Evolutionary conservation across 352 stramenopile species (phyloP).

Genomic region (Plasmopara viticola): DNA sequence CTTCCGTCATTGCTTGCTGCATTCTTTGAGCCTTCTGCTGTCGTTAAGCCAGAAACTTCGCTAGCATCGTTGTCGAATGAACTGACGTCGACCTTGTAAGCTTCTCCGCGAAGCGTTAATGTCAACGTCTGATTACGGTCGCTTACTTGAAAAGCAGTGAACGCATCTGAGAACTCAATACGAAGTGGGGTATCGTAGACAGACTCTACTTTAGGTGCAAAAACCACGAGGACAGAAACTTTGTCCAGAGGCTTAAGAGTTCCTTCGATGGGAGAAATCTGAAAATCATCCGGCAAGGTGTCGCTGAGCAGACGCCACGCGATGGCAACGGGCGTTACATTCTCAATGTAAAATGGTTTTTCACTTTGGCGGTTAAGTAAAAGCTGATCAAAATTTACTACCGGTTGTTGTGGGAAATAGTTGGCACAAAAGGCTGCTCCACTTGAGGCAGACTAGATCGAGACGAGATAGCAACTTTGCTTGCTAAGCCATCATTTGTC

Average conservation of each 20-base stretch:
- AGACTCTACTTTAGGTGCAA: constrained; percentile 63
- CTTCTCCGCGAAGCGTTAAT: constrained; percentile 68
- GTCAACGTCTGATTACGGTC: constrained; percentile 28
- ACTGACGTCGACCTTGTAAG: constrained; percentile 89
- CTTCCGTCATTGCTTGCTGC: constrained; percentile 37
- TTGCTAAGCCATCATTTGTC: constrained; percentile 6
- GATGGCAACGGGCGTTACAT: constrained; percentile 72
- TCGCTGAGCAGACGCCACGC: constrained; percentile 46
- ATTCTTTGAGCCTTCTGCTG: background rate
- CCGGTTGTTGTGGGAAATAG: constrained; percentile 9
- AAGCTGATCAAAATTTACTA: constrained; percentile 90
- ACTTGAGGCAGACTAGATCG: constrained; percentile 11
- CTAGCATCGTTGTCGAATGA: constrained; percentile 49
- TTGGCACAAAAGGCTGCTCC: constrained; percentile 2
- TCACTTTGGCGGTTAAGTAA: constrained; percentile 86
- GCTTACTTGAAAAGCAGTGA: constrained; percentile 45
- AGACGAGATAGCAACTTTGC: constrained; percentile 14
- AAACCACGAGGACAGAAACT: constrained; percentile 51
- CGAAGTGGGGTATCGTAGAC: constrained; percentile 50
- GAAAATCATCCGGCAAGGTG: constrained; percentile 54
- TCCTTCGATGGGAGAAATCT: constrained; percentile 65
- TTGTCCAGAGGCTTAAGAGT: constrained; percentile 69
- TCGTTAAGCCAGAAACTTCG: constrained; percentile 8
- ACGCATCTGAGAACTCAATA: constrained; percentile 81
- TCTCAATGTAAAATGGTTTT: constrained; percentile 84